These are phyloP conservation scores for Athelia sp. DNA, from an alignment of 1,284 basidiomycete genomes.

Conservation along the genomic window DNA sequence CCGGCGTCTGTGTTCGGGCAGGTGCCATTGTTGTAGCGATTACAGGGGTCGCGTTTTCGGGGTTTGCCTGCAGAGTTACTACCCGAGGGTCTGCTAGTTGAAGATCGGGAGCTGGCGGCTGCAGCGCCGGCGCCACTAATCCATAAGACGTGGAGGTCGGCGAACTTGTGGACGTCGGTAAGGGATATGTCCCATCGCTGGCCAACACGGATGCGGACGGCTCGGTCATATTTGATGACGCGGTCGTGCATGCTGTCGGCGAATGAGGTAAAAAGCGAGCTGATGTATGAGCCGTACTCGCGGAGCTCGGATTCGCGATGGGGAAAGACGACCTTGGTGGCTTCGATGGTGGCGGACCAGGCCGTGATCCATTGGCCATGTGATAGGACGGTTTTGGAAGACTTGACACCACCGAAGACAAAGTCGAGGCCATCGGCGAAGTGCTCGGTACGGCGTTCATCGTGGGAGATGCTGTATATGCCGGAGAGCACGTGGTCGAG, in stretches of 20 bases:
- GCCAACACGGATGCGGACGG: constrained; percentile 8
- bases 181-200: constrained; percentile 6
- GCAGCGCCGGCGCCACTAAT: background rate
- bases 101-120: background rate
- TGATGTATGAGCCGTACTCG: constrained; percentile 5
- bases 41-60: background rate
- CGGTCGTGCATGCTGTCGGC: constrained; percentile 10
- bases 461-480: background rate
- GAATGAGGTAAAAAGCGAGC: constrained; percentile 8
- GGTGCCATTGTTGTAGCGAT: background rate
- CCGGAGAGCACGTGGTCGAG: background rate
- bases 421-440: background rate
- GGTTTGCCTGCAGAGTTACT: background rate
- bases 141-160: background rate
- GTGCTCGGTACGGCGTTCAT: background rate
- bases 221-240: constrained; percentile 11
- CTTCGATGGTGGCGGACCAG: background rate
- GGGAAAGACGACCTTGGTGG: constrained; percentile 8
- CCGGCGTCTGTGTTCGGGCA: background rate
- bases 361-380: constrained; percentile 9
- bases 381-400: constrained; percentile 4
- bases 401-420: constrained; percentile 3
- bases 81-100: background rate
- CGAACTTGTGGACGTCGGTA: constrained; percentile 6
- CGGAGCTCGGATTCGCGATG: constrained; percentile 8